Conservation (phyloP, 2,329 filamentous ascomycete genomes). For the Aspergillus pseudoterreus region DNA sequence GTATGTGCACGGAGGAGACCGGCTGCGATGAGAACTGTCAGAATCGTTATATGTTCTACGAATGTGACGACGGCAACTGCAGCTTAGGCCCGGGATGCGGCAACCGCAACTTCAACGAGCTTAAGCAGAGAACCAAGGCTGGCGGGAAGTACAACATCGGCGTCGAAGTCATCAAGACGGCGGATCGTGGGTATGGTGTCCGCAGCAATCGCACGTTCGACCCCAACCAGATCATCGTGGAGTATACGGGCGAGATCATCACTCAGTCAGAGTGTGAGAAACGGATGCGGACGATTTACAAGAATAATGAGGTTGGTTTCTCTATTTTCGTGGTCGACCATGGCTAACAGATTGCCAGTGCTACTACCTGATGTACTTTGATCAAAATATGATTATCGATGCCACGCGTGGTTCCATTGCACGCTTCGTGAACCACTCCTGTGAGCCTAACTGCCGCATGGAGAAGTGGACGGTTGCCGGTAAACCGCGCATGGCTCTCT, state of each 20-base stretch:
- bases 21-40: constrained; percentile 89
- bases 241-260: constrained; percentile 97
- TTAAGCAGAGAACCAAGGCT: constrained; percentile 69
- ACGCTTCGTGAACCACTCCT: constrained; percentile 97
- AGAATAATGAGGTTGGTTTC: constrained; percentile 75
- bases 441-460: constrained; percentile 94
- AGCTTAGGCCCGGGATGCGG: constrained; percentile 73
- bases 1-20: constrained; percentile 71
- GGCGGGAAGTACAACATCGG: constrained; percentile 87
- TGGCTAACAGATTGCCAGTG: constrained; percentile 54
- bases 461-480: constrained; percentile 95
- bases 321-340: not conserved
- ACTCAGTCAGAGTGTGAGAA: constrained; percentile 90
- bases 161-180: constrained; percentile 90
- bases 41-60: constrained; percentile 95
- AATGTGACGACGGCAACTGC: constrained; percentile 90
- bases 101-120: constrained; percentile 82
- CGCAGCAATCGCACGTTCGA: constrained; percentile 84
- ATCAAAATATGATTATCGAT: constrained; percentile 98
- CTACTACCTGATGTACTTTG: constrained; percentile 98
- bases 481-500: constrained; percentile 92
- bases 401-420: constrained; percentile 94
- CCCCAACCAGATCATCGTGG: constrained; percentile 92
- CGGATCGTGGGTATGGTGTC: constrained; percentile 84
- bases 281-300: constrained; percentile 90